Evolutionary conservation across 345 rosid species (phyloP), one percentile per base, ranked within the genome.

Genomic region (Euphorbia lathyris): DNA sequence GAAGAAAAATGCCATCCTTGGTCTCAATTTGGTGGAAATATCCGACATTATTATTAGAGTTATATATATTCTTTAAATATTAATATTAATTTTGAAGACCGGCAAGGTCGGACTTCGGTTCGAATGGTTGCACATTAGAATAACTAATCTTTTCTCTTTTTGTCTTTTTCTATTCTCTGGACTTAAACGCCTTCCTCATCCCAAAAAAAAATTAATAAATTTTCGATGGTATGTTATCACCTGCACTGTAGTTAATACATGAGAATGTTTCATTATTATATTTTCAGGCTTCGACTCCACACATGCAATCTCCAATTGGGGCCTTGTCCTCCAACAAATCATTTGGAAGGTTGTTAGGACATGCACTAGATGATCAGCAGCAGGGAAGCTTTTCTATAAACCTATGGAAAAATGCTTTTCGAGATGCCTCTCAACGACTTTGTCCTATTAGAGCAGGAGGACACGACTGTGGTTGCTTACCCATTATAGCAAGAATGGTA

Each of bases 401-500:
- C 72, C 74, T 92, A 61, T 95, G 99, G 99, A 87, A 77, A 48
- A 83, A 71, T 67, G 96, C 98, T 80, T 90, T 95, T 69, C 80
- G 78, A 78, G 99, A 92, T 78, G 96, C 96, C 51, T 67, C 80
- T 34, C 85, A 81, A 70, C 83, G 85, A 67, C 83, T 95, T 75
- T 95, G 99, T 82, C 97, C 99, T 65, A 86, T 89, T 77, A 80
- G 94, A 83, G 97, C 90, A 1, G 91, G 79, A 9, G 91, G 93
- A 25, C 98, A 92, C 63, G 94, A 86, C 60, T 95, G 99, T 26
- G 99, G 99, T 67, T 95, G 98, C 89, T 82, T 92, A 75, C 94
- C 91, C 26, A 80, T 85, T 3, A 72, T 92, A 66, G 91, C 93
- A 73, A 86, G 77, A 81, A 82, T 79, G 90, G 99, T 93, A 83